Evolutionary conservation across 768 basidiomycete genomes (phyloP).

Genomic region (Lentinus tigrinus): DNA sequence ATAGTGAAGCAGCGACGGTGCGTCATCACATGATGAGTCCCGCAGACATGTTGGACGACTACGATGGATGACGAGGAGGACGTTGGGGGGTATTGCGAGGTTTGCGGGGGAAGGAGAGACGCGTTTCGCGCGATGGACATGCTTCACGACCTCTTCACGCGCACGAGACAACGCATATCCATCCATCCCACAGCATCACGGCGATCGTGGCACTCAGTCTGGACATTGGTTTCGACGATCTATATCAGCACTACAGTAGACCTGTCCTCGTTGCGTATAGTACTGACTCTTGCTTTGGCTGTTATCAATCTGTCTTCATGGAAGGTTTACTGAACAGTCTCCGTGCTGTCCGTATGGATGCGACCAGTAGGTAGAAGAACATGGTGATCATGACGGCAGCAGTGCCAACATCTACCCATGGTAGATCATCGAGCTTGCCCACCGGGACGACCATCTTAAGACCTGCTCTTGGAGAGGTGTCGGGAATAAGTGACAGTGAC

Average conservation of each 20-base stretch:
- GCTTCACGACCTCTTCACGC: not conserved
- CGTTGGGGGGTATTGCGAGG: not conserved
- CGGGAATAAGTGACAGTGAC: not conserved
- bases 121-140: not conserved
- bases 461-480: slow-evolving; percentile 4
- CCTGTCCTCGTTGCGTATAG: slow-evolving; percentile 22
- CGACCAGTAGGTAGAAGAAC: slow-evolving; percentile 34
- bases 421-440: slow-evolving; percentile 31
- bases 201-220: slow-evolving; percentile 8
- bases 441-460: slow-evolving; percentile 33
- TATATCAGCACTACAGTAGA: slow-evolving; percentile 25
- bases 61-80: not conserved
- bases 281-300: slow-evolving; percentile 22
- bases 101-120: not conserved
- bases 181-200: not conserved
- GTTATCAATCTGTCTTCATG: slow-evolving; percentile 16
- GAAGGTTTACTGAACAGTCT: slow-evolving; percentile 10
- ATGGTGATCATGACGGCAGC: slow-evolving; percentile 28
- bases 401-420: slow-evolving; percentile 38
- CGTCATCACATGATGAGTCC: slow-evolving; percentile 48
- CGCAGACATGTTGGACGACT: not conserved
- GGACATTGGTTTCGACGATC: slow-evolving; percentile 21
- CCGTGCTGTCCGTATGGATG: slow-evolving; percentile 26
- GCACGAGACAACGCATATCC: not conserved
- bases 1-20: slow-evolving; percentile 70